A percentile compares a stretch with the other conserved stretches of the same genome.
These are phyloP conservation scores for Suhomyces taliae DNA, from an alignment of 1,139 yeast species.

Conservation along the genomic window DNA sequence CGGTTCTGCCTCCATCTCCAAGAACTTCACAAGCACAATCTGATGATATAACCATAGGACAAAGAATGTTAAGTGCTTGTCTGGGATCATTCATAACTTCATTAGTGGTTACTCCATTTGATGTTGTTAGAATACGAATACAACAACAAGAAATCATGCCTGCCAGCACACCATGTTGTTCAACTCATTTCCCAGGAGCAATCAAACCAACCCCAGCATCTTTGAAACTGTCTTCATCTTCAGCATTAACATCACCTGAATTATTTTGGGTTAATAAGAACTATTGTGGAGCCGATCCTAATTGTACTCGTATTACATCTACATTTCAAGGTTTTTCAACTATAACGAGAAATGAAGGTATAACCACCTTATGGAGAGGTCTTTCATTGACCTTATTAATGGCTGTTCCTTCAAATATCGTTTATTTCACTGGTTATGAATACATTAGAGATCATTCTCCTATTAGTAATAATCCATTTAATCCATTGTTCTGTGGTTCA, in stretches of 20 bases:
- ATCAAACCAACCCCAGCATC: conserved; percentile 1
- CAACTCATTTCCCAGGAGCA: conserved; percentile 12
- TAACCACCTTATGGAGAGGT: conserved; percentile 84
- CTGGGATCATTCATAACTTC: conserved; percentile 90
- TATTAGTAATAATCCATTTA: conserved; percentile 47
- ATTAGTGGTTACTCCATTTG: conserved; percentile 86
- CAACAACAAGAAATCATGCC: conserved; percentile 82
- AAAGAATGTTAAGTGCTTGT: conserved; percentile 87
- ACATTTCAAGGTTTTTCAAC: conserved; percentile 72
- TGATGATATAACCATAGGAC: conserved; percentile 46
- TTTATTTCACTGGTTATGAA: conserved; percentile 93
- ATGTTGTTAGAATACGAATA: conserved; percentile 84
- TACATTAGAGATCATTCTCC: conserved; percentile 76
- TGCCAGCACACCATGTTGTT: conserved; percentile 30
- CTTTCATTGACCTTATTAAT: conserved; percentile 76
- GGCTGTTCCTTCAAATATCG: conserved; percentile 92
- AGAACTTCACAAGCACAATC: conserved; percentile 2
- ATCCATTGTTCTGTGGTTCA: conserved; percentile 86
- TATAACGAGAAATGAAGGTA: conserved; percentile 72
- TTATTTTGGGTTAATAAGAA: conserved; percentile 45
- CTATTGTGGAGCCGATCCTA: conserved; percentile 35
- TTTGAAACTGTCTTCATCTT: conserved; percentile 4
- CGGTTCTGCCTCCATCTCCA: background rate
- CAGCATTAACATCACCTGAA: conserved; percentile 17
- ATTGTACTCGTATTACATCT: conserved; percentile 44